Percentiles rank a stretch among this genome's conserved stretches.
These are phyloP conservation scores for Tylopilus sp. DNA, from an alignment of 768 basidiomycete genomes.

Conservation along the genomic window DNA sequence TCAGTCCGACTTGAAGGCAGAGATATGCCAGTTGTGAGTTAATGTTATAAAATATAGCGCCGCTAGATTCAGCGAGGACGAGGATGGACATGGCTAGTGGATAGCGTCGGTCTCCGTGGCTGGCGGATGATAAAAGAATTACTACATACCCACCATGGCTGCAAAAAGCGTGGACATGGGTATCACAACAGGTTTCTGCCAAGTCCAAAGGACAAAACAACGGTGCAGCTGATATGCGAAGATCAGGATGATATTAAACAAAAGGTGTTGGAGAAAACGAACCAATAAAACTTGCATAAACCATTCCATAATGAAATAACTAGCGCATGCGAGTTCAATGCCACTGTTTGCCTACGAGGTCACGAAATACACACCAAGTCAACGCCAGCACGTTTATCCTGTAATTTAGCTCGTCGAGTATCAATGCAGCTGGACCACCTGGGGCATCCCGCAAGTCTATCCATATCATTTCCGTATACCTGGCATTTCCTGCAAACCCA, in stretches of 20 bases:
- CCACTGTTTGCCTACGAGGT: background rate
- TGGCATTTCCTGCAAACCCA: conserved; percentile 21
- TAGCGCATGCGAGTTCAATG: background rate
- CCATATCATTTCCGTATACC: conserved; percentile 32
- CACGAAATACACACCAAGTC: conserved; percentile 12
- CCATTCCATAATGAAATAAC: conserved; percentile 31
- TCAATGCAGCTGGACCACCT: conserved; percentile 13
- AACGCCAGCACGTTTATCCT: conserved; percentile 21
- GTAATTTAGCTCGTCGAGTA: conserved; percentile 10
- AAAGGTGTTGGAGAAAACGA: background rate
- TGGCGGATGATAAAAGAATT: background rate
- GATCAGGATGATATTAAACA: background rate
- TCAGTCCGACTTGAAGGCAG: conserved; percentile 28
- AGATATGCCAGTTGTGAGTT: conserved; percentile 26
- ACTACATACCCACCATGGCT: conserved; percentile 13
- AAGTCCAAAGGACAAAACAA: conserved; percentile 14
- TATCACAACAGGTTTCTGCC: conserved; percentile 11
- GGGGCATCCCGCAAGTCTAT: conserved; percentile 26
- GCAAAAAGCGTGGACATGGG: conserved; percentile 14
- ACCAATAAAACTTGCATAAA: conserved; percentile 27
- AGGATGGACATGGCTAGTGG: conserved; percentile 15
- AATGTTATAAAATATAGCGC: conserved; percentile 17
- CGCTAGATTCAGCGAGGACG: conserved; percentile 10
- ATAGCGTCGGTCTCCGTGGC: background rate
- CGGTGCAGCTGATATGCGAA: conserved; percentile 11